phyloP scores from a whole-genome alignment of 2,329 filamentous ascomycete genomes.

The Acephala macrosclerotiorum region DNA sequence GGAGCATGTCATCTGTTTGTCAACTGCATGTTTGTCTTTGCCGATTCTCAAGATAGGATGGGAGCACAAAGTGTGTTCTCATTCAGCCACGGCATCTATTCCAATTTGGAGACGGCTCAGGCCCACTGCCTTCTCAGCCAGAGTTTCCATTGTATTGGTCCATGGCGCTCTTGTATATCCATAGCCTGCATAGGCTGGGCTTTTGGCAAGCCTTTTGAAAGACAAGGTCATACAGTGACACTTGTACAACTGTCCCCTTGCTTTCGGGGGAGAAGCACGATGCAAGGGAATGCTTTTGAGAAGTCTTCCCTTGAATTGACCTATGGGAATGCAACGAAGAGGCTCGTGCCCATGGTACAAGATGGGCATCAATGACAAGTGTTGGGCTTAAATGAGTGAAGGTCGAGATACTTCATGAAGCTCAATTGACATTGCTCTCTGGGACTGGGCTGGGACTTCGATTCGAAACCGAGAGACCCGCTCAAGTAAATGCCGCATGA shows the following conservation, averaged over 20 bases:
- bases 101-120: neutral
- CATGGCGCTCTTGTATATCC: neutral
- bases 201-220: conserved; percentile 5
- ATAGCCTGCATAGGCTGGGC: conserved; percentile 13
- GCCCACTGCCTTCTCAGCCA: neutral
- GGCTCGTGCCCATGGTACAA: neutral
- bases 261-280: neutral
- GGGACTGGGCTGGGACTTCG: neutral
- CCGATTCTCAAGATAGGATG: conserved; percentile 5
- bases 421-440: neutral
- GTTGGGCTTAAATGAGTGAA: neutral
- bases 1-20: neutral
- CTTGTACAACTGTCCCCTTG: conserved; percentile 10
- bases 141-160: neutral
- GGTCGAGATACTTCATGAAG: neutral
- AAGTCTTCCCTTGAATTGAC: neutral
- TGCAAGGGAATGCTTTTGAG: neutral
- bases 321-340: neutral
- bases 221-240: conserved; percentile 18
- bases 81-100: neutral
- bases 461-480: neutral
- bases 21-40: neutral
- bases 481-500: neutral
- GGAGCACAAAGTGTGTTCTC: conserved; percentile 4
- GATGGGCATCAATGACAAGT: neutral